Evolutionary conservation across 2,329 filamentous ascomycete species (phyloP).

Genomic region (Leptographium flavum): DNA sequence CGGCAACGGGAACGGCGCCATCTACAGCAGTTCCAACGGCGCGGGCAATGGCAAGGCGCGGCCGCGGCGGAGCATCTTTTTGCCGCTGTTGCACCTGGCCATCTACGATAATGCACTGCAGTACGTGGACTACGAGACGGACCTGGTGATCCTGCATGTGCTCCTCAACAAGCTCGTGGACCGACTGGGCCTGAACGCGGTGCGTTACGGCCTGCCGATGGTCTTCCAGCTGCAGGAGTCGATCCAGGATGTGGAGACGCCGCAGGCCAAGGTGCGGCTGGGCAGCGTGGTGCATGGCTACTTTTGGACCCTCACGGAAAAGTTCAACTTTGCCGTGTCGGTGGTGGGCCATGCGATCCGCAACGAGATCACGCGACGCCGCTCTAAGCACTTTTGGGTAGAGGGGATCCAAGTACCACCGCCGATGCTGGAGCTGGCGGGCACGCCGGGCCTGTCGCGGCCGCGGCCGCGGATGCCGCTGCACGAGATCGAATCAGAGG

Average conservation of each 20-base stretch:
- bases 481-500: constrained; percentile 44
- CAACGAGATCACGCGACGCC: constrained; percentile 61
- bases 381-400: constrained; percentile 65
- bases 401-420: constrained; percentile 60
- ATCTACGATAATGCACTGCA: constrained; percentile 82
- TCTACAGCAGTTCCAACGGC: constrained; percentile 13
- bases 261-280: constrained; percentile 60
- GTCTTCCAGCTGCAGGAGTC: constrained; percentile 79
- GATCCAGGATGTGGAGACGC: constrained; percentile 50
- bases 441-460: constrained; percentile 31
- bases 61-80: constrained; percentile 51
- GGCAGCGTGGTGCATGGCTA: constrained; percentile 83
- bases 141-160: constrained; percentile 64
- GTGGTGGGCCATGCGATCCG: constrained; percentile 56
- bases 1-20: not conserved
- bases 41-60: constrained; percentile 14
- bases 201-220: constrained; percentile 71
- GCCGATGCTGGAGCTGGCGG: constrained; percentile 46
- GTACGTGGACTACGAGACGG: constrained; percentile 54
- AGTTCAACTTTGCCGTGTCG: constrained; percentile 61
- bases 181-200: constrained; percentile 70
- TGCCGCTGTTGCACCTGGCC: constrained; percentile 70
- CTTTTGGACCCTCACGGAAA: constrained; percentile 65
- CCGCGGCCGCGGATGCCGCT: constrained; percentile 31
- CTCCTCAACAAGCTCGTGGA: constrained; percentile 61